Percentiles rank a stretch among this genome's conserved stretches.
Evolutionary conservation across 441 rosid genomes (phyloP).

Genomic region (Corymbia calophylla): DNA sequence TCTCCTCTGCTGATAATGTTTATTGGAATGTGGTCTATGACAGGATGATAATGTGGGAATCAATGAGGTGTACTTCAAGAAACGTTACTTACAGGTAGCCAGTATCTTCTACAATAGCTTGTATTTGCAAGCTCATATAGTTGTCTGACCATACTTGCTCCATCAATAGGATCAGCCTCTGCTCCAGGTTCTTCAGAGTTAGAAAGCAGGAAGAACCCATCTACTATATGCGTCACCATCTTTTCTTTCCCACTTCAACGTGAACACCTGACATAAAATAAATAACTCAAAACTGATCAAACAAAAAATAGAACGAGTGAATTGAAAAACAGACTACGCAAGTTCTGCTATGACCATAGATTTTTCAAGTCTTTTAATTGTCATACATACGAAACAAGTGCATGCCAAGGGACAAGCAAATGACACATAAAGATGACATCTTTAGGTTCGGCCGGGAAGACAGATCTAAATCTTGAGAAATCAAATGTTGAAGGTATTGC

Average conservation of each 20-base stretch:
- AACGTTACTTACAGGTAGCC: not conserved
- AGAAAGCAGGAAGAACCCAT: constrained; percentile 42
- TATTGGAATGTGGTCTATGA: not conserved
- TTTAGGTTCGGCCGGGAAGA: constrained; percentile 63
- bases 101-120: constrained; percentile 62
- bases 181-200: constrained; percentile 67
- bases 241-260: constrained; percentile 70
- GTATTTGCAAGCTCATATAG: constrained; percentile 71
- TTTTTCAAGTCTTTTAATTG: constrained; percentile 75
- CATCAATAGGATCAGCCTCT: constrained; percentile 59
- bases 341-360: constrained; percentile 57
- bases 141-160: constrained; percentile 57
- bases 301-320: not conserved
- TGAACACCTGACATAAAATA: constrained; percentile 36
- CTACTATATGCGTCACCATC: constrained; percentile 72
- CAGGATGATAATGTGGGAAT: not conserved
- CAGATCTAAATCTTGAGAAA: constrained; percentile 54
- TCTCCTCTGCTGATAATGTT: not conserved
- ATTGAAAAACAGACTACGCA: not conserved
- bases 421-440: constrained; percentile 80
- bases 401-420: constrained; percentile 96
- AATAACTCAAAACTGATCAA: not conserved
- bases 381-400: constrained; percentile 57
- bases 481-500: constrained; percentile 66
- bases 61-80: not conserved